A percentile compares a stretch with the other conserved stretches of the same genome.
phyloP scores from a whole-genome alignment of 768 basidiomycete genomes.

The Termitomyces eurrhizus region DNA sequence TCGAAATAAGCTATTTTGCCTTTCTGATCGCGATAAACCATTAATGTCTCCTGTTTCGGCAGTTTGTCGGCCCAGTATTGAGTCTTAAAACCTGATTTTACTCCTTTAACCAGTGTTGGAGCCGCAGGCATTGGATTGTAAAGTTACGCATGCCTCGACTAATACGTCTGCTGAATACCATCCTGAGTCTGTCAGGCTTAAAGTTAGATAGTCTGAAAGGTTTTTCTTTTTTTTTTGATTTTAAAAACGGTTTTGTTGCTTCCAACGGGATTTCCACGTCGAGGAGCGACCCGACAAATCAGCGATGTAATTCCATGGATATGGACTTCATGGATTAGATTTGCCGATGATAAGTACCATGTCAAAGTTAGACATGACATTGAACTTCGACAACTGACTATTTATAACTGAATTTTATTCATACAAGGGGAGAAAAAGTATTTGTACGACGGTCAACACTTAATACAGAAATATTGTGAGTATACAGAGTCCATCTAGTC shows the following conservation, averaged over 20 bases:
- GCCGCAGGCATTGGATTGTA: too few species aligned
- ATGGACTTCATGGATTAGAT: background rate
- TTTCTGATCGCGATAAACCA: constrained; percentile 13
- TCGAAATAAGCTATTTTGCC: constrained; percentile 30
- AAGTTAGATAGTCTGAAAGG: constrained; percentile 21
- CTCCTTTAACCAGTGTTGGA: too few species aligned
- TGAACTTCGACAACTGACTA: background rate
- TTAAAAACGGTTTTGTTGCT: background rate
- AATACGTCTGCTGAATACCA: background rate
- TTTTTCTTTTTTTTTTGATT: constrained; percentile 19
- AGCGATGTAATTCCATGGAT: constrained; percentile 15
- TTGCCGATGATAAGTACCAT: background rate
- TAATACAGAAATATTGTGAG: background rate
- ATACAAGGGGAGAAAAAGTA: background rate
- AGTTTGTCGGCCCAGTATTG: background rate
- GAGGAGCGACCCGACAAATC: constrained; percentile 16
- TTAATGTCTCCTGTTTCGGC: background rate
- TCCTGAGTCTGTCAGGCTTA: background rate
- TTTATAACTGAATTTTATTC: background rate
- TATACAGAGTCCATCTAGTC: constrained; percentile 1
- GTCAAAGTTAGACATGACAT: background rate
- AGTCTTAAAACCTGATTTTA: background rate
- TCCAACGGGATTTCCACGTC: constrained; percentile 2
- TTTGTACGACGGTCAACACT: background rate
- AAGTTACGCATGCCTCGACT: background rate